Evolutionary conservation across 495 filamentous ascomycete species (phyloP).

Genomic region (Umbilicaria muhlenbergii): DNA sequence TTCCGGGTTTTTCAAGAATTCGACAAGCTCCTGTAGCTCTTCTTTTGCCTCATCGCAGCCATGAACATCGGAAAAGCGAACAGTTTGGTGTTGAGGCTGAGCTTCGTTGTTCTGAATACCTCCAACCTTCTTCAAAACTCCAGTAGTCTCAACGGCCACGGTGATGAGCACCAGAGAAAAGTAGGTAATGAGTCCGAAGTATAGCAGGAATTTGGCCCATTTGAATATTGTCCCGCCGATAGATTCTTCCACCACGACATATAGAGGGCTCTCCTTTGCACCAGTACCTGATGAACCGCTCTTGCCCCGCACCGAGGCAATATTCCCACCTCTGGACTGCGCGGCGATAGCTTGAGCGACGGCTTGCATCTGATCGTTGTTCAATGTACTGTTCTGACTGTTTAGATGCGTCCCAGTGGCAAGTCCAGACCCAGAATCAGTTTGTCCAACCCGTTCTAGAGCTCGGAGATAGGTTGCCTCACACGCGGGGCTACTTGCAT

Average conservation of each 20-base stretch:
- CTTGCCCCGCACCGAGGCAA: constrained; percentile 34
- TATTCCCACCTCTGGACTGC: constrained; percentile 48
- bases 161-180: constrained; percentile 58
- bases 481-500: constrained; percentile 58
- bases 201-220: constrained; percentile 75
- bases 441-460: constrained; percentile 46
- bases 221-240: constrained; percentile 63
- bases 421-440: constrained; percentile 20
- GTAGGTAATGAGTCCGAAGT: constrained; percentile 62
- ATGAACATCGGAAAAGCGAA: constrained; percentile 86
- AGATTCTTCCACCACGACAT: constrained; percentile 93
- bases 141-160: constrained; percentile 62
- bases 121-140: constrained; percentile 60
- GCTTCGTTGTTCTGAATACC: constrained; percentile 61
- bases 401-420: constrained; percentile 18
- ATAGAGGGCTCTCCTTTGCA: constrained; percentile 63
- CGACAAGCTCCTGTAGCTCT: constrained; percentile 89
- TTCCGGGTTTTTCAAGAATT: constrained; percentile 85
- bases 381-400: constrained; percentile 17
- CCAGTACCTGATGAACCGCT: constrained; percentile 39
- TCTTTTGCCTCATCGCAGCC: constrained; percentile 98
- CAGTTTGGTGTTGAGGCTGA: constrained; percentile 76
- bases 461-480: constrained; percentile 63
- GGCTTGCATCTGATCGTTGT: constrained; percentile 55
- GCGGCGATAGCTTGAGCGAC: constrained; percentile 80